Base-by-base conservation (phyloP, 1,284 basidiomycete genomes). In the Trichosporon ovoides region DNA sequence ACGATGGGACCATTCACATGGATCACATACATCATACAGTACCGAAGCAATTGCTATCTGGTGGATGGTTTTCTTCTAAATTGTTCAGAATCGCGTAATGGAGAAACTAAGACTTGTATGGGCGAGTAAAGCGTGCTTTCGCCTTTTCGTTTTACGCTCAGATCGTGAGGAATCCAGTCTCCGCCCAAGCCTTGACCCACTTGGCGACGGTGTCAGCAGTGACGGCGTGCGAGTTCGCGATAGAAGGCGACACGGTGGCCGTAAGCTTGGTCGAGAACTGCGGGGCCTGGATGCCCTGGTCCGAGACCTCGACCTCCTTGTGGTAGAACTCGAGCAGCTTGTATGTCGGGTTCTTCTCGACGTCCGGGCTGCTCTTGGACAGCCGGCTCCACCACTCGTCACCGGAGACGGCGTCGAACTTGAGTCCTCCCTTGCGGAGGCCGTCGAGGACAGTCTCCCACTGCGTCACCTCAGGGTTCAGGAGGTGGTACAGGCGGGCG, bases 401-500 rank as follows among this genome's bases (percentile, higher is more conserved):
- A 83, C 84, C 57, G 80, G 87, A 81, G 31, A 90, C 86, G 38
- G 86, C 81, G 66, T 90, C 85, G 64, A 94, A 83, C 20, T 72
- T 83, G 68, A 92, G 85, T 7, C 86, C 88, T 52, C 81, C 79
- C 16, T 83, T 73, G 13, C 76, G 70, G 40, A 91, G 81, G 60
- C 89, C 83, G 18, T 82, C 77, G 58, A 82, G 81, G 73, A 95
- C 87, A 11, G 77, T 78, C 20, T 83, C 79, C 62, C 80, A 80
- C 7, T 80, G 75, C 16, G 67, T 67, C 24, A 64, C 63, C 13
- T 77, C 71, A 1, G 80, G 76, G 55, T 82, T 81, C 28, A 89
- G 83, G 66, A 91, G 87, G 73, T 89, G 83, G 76, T 90, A 91
- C 54, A 90, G 84, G 60, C 61, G 59, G 9, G 67, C 66, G 11